Evolutionary conservation across 441 rosid genomes (phyloP).

Genomic region (Corymbia citriodora): DNA sequence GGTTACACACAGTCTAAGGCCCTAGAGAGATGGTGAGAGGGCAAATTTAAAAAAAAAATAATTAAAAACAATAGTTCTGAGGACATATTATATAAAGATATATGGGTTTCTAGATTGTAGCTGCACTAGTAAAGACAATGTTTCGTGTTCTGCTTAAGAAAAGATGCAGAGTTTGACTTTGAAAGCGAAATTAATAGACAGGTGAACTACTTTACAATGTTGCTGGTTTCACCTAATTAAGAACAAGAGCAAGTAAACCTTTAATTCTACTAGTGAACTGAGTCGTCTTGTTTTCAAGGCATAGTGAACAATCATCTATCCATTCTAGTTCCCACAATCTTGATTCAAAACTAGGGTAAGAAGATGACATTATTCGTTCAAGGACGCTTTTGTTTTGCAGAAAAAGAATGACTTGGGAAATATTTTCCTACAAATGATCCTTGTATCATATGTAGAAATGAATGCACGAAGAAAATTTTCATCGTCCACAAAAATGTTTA

Average conservation of each 20-base stretch:
- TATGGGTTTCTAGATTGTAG: neutral
- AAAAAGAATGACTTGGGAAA: neutral
- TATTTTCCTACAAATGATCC: neutral
- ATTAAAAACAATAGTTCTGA: neutral
- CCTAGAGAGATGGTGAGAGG: neutral
- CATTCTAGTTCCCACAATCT: neutral
- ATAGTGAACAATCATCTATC: neutral
- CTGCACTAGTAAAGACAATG: neutral
- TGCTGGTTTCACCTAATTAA: neutral
- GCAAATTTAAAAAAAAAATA: neutral
- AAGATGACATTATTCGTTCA: neutral
- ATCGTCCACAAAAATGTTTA: neutral
- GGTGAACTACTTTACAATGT: neutral
- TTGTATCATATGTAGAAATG: neutral
- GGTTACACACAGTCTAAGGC: neutral
- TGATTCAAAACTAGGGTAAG: neutral
- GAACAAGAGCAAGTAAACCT: neutral
- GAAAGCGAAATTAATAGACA: neutral
- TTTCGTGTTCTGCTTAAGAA: neutral
- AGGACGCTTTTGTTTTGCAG: accelerated
- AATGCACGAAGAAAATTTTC: accelerated
- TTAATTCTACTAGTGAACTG: neutral
- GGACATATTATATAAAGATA: neutral
- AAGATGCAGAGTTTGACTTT: neutral
- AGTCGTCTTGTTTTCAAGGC: neutral